A percentile compares a stretch with the other conserved stretches of the same genome.
These are phyloP conservation scores for Bruguiera hainesii DNA, from an alignment of 441 rosid genomes.

Conservation along the genomic window DNA sequence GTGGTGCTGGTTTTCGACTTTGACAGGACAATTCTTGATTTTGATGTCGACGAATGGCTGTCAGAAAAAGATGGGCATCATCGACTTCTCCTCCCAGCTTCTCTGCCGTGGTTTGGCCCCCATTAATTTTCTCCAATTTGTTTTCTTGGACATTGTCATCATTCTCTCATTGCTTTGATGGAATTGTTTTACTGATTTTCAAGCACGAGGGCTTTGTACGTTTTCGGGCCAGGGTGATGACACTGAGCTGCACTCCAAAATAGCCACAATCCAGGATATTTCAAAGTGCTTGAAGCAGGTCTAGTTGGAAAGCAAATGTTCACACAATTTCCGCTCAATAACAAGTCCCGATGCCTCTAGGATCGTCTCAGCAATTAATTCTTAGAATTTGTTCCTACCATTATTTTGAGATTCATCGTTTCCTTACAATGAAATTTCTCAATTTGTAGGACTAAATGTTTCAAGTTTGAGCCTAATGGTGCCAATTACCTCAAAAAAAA, in stretches of 20 bases:
- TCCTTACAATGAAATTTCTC: too few species aligned
- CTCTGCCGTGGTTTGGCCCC: slow-evolving; percentile 23
- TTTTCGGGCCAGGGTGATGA: slow-evolving; percentile 5
- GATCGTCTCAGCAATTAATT: slow-evolving; percentile 19
- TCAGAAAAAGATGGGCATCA: slow-evolving; percentile 26
- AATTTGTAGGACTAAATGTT: too few species aligned
- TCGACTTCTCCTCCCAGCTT: slow-evolving; percentile 18
- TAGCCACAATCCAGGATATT: slow-evolving; percentile 27
- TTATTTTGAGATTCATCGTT: too few species aligned
- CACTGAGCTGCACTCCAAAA: slow-evolving; percentile 19
- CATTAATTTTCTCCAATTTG: too few species aligned
- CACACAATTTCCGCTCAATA: too few species aligned
- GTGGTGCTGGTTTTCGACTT: slow-evolving; percentile 31
- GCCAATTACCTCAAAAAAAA: too few species aligned
- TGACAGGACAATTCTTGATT: slow-evolving; percentile 35
- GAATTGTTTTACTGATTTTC: neutral
- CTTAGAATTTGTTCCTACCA: too few species aligned
- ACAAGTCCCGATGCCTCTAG: slow-evolving; percentile 22
- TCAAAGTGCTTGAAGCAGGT: slow-evolving; percentile 20
- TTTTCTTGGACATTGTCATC: neutral
- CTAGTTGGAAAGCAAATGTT: too few species aligned
- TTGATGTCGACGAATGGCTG: slow-evolving; percentile 33
- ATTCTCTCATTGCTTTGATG: neutral
- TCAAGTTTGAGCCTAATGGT: too few species aligned
- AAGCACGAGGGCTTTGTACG: neutral